Conservation (phyloP, 495 filamentous ascomycete species). For the Podospora tetraspora region DNA sequence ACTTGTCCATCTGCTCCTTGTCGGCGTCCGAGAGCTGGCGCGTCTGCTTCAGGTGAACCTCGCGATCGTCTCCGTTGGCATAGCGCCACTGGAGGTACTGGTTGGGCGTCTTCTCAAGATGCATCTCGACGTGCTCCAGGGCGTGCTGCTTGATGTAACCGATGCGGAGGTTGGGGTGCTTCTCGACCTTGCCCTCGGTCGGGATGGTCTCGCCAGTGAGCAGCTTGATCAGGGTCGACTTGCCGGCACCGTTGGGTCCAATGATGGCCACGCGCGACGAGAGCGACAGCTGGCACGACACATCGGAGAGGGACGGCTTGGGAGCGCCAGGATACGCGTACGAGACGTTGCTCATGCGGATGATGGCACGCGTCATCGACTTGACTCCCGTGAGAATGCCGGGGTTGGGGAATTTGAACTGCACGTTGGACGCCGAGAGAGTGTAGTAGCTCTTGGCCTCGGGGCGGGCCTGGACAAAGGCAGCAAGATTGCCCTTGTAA, state of each 20-base stretch:
- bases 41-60: conserved; percentile 96
- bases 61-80: conserved; percentile 90
- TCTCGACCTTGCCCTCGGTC: conserved; percentile 83
- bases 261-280: conserved; percentile 95
- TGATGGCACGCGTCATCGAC: conserved; percentile 84
- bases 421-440: conserved; percentile 77
- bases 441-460: conserved; percentile 99
- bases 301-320: conserved; percentile 82
- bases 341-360: conserved; percentile 86
- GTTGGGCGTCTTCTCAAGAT: conserved; percentile 97
- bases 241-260: conserved; percentile 95
- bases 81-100: conserved; percentile 99
- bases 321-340: conserved; percentile 83
- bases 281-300: conserved; percentile 77
- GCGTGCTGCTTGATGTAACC: conserved; percentile 99
- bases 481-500: conserved; percentile 92
- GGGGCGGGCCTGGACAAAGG: conserved; percentile 86
- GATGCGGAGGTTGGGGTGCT: conserved; percentile 97
- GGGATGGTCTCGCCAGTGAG: conserved; percentile 94
- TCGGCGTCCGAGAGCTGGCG: conserved; percentile 82
- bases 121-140: conserved; percentile 98
- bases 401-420: conserved; percentile 97
- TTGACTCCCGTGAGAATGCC: conserved; percentile 94
- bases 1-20: conserved; percentile 82
- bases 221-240: conserved; percentile 96